Evolutionary conservation across 2,329 filamentous ascomycete species (phyloP), one percentile per base, ranked within the genome.

Genomic region (Zarea fungicola): DNA sequence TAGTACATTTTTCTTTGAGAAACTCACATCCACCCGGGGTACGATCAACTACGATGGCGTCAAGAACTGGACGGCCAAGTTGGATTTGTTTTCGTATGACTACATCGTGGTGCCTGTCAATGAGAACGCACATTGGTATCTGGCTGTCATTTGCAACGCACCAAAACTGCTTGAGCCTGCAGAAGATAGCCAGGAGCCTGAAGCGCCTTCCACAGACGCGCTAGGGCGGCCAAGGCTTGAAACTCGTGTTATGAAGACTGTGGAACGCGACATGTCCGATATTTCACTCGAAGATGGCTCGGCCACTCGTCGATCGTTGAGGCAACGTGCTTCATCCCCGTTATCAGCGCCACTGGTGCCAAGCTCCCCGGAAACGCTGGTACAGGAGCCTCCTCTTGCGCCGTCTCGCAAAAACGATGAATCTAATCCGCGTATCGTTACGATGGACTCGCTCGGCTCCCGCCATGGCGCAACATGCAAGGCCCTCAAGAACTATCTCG

Each of bases 61-160:
- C 49, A 83, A 85, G 63, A 80, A 82, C 36, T 99, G 93, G 93
- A 97, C 93, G 1, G 77, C 85, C 28, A 89, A 84, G 57, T 77
- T 92, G 19, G 88, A 99, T 61, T 69, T 99, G 8, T 88, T 97
- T 60, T 78, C 76, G 6, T 90, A 88, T 58, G 89, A 96, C 62
- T 96, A 91, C 63, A 83, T 97, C 51, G 77, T 97, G 10, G 86
- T 99, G 6, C 93, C 93, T 0, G 89, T 99, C 63, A 95, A 96
- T 58, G 87, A 96, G 62, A 74, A 81, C 56, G 70, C 75, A 1
- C 93, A 99, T 65, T 99, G 95, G 93, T 97, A 93, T 66, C 73
- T 97, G 55, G 90, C 89, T 13, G 92, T 99, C 49, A 92, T 99
- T 45, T 96, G 89, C 76, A 96, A 99, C 60, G 77, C 92, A 3